Base-by-base conservation (phyloP, 2,329 filamentous ascomycete species). In the Colletotrichum acutatum region DNA sequence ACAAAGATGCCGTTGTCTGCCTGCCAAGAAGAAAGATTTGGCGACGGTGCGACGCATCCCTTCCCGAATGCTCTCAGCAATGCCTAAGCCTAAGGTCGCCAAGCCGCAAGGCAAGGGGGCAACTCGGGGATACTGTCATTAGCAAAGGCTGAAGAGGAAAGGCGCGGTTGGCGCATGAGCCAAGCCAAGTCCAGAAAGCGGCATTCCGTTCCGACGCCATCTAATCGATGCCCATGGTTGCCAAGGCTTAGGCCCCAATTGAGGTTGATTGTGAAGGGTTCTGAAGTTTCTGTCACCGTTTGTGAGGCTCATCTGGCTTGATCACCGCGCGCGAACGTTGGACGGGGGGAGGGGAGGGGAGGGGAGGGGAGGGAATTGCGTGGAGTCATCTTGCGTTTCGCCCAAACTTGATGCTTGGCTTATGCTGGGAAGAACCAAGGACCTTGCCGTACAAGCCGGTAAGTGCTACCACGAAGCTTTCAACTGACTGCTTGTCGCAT, bases 401-500 rank as follows among this genome's bases (percentile, higher is more conserved):
- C 46, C 49, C 32, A 37, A 34, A 37, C 19, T 42, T 24, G 42
- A 32, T 69, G 34, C 28, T 37, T 59, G 53, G 22, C 67, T 14
- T 8, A 24, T 34, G 26, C 46, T 56, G n/a, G n/a, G 52, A 37
- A 49, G 12, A 64, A 24, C 28, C 42, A 64, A 46, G 56, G 9
- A 4, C 46, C 59, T 37, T 65, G 60, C 54, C 60, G 54, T 59
- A 16, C 24, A 72, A 58, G 53, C 70, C 53, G 69, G 32, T 28
- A 49, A 28, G 42, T 72, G 66, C 34, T 49, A 72, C 66, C 28
- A 37, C 56, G 70, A 72, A 72, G 54, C 66, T 72, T 72, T 65
- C n/a, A 24, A 22, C 14, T 26, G 57, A 37, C 9, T 37, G 66
- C 7, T 53, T 9, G 60, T 69, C 66, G 52, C 34, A 37, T n/a